Base-by-base conservation (phyloP, 2,329 filamentous ascomycete genomes). In the Teratosphaeria gauchensis region DNA sequence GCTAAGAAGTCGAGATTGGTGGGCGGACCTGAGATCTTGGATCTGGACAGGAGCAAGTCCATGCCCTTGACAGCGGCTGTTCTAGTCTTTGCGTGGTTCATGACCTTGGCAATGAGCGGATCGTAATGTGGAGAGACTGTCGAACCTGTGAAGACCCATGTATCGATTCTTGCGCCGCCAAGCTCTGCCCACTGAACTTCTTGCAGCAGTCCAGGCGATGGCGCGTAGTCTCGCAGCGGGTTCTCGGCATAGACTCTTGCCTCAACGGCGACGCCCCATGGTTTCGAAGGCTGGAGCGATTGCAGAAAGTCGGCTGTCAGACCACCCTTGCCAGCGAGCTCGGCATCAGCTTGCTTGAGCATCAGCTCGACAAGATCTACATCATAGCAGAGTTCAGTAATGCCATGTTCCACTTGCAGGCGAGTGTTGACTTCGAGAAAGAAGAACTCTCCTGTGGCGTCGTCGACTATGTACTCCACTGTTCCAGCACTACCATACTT, bases 391-490 rank as follows among this genome's bases (percentile, higher is more conserved):
- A 82, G 69, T 64, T 84, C 81, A 0, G 81, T 83, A 33, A 83
- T 82, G 0, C 78, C 78, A 64, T 84, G 81, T 65, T 84, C 81
- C 5, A 84, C 81, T 61, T 84, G 81, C 1, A 84, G 71, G 53
- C 81, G 72, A 0, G 81, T 83, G 63, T 83, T 84, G 80, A 84
- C 82, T 64, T 83, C 81, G 0, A 83, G 70, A 61, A 83, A 84
- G 73, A 81, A 96, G 73, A 94, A 96, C 51, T 87, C 82, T 54
- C 85, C 88, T 5, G 84, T 86, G 66, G 89, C 84, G 70, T 90
- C 88, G 72, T 96, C 90, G 4, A 95, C 86, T 51, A 96, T 88
- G 69, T 92, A 96, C 74, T 96, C 91, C 21, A 96, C 88, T 0
- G 91, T 96, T 1, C 91, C 91, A 8, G 90, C 91, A 6, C 88